Conservation (phyloP, 179 eudicot genomes). For the Corrigiola litoralis region DNA sequence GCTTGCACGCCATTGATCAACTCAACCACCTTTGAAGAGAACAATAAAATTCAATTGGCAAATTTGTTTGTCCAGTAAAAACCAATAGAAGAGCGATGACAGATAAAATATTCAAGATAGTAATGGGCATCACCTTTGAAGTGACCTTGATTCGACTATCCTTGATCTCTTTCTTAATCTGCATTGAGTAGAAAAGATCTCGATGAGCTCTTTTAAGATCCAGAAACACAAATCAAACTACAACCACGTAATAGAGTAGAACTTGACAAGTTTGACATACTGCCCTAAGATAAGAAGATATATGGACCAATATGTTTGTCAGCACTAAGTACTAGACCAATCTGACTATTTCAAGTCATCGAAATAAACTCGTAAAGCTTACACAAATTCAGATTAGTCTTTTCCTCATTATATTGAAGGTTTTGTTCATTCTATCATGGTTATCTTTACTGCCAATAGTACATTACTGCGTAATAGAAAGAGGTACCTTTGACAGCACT, state of each 20-base stretch:
- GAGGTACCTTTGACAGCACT: too few relatives aligned
- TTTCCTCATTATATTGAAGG: too few relatives aligned
- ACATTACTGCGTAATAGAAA: background rate
- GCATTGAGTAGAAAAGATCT: constrained; percentile 16
- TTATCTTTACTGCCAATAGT: background rate
- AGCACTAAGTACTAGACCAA: background rate
- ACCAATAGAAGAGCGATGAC: background rate
- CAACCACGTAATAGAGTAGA: too few relatives aligned
- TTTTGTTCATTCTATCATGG: too few relatives aligned
- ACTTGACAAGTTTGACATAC: background rate
- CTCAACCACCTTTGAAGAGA: constrained; percentile 60
- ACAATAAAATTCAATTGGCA: background rate
- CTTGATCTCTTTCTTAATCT: constrained; percentile 94
- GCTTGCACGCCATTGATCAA: constrained; percentile 57
- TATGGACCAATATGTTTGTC: background rate
- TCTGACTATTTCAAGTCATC: too few relatives aligned
- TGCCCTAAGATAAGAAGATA: background rate
- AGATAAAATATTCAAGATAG: background rate
- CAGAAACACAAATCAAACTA: background rate
- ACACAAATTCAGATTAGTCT: too few relatives aligned
- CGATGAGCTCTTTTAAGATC: background rate
- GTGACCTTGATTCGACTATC: constrained; percentile 84
- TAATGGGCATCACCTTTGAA: constrained; percentile 57
- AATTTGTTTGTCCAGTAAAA: background rate
- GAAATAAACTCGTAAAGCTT: background rate